These are phyloP conservation scores for Calonectria naviculata DNA, from an alignment of 2,329 filamentous ascomycete species.

Conservation along the genomic window DNA sequence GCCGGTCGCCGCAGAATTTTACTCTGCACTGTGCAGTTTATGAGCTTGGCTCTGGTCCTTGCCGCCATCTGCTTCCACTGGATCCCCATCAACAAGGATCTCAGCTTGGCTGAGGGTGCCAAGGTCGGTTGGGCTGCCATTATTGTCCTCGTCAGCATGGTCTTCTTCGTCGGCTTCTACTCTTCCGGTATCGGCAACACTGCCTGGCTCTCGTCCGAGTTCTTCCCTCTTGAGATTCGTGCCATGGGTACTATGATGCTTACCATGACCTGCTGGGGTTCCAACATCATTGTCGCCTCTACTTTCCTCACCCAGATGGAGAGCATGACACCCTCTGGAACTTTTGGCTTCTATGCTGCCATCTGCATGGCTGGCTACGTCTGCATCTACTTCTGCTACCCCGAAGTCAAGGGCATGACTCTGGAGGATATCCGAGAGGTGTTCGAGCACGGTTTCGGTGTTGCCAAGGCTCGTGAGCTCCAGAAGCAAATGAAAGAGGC, in stretches of 20 bases:
- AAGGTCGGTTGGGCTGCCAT: constrained; percentile 48
- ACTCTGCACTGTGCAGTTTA: constrained; percentile 55
- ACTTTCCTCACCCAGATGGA: constrained; percentile 62
- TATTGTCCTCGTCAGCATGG: constrained; percentile 53
- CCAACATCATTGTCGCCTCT: constrained; percentile 61
- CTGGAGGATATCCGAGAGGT: constrained; percentile 64
- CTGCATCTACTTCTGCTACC: constrained; percentile 60
- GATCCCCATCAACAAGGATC: constrained; percentile 54
- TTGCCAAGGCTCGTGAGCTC: constrained; percentile 51
- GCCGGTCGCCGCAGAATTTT: constrained; percentile 57
- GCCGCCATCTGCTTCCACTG: constrained; percentile 55
- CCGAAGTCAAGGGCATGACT: constrained; percentile 65
- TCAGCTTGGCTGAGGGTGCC: constrained; percentile 49
- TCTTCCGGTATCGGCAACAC: constrained; percentile 57
- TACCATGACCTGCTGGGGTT: constrained; percentile 58
- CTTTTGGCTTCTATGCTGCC: constrained; percentile 63
- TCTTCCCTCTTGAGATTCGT: constrained; percentile 60
- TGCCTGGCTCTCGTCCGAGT: constrained; percentile 58
- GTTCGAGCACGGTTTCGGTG: constrained; percentile 60
- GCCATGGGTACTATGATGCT: constrained; percentile 60
- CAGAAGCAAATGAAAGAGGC: constrained; percentile 46
- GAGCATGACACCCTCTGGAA: constrained; percentile 58
- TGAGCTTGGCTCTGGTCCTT: constrained; percentile 54
- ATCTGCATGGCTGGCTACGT: constrained; percentile 58
- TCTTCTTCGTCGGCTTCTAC: constrained; percentile 48